These are phyloP conservation scores for Fusarium nygamai DNA, from an alignment of 2,329 filamentous ascomycete genomes.

Conservation along the genomic window DNA sequence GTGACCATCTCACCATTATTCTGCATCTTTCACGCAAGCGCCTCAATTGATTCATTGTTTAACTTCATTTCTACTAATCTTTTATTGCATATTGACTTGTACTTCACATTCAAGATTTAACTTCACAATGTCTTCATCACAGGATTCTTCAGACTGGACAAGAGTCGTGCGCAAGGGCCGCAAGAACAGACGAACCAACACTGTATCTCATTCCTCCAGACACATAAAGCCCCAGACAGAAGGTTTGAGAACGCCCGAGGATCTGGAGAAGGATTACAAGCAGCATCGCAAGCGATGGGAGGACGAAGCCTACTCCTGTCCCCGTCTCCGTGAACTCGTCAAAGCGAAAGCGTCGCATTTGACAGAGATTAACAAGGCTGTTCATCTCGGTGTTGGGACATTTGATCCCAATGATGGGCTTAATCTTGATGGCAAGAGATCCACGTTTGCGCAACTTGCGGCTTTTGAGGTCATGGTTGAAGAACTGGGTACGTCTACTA, in stretches of 20 bases:
- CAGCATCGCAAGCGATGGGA: constrained; percentile 44
- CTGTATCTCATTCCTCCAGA: neutral
- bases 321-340: constrained; percentile 49
- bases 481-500: constrained; percentile 49
- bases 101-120: neutral
- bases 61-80: neutral
- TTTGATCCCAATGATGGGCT: constrained; percentile 61
- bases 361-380: constrained; percentile 45
- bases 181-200: constrained; percentile 10
- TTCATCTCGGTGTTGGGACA: constrained; percentile 66
- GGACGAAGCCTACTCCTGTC: constrained; percentile 37
- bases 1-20: constrained; percentile 1
- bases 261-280: constrained; percentile 46
- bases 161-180: constrained; percentile 40
- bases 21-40: neutral
- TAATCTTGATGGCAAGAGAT: constrained; percentile 55
- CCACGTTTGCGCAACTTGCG: constrained; percentile 62
- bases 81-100: neutral
- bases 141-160: constrained; percentile 39
- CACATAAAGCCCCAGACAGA: neutral
- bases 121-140: constrained; percentile 21
- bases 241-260: neutral
- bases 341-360: constrained; percentile 29
- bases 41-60: neutral
- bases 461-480: constrained; percentile 62